A percentile compares a stretch with the other conserved stretches of the same genome.
Evolutionary conservation across 164 flowering plant species (phyloP).

Genomic region (Nymphaea thermarum): DNA sequence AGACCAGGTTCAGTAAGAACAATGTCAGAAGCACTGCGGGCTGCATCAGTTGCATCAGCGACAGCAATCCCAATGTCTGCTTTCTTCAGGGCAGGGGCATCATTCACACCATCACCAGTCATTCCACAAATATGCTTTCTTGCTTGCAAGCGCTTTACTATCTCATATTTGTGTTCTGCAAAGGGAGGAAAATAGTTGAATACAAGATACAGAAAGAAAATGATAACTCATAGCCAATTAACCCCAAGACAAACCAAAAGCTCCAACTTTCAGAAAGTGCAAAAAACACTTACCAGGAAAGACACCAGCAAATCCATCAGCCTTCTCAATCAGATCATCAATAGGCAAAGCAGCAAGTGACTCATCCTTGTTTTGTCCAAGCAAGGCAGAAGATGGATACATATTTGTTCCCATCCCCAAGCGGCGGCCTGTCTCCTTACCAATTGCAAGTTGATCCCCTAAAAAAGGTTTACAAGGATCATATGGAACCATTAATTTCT

Average conservation of each 20-base stretch:
- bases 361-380: slow-evolving; percentile 72
- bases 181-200: slow-evolving; percentile 1
- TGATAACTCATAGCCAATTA: not conserved
- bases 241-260: not conserved
- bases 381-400: slow-evolving; percentile 81
- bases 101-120: slow-evolving; percentile 96
- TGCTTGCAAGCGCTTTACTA: slow-evolving; percentile 84
- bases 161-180: slow-evolving; percentile 86
- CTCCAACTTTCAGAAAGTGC: not conserved
- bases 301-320: slow-evolving; percentile 94
- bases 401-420: slow-evolving; percentile 93
- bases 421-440: slow-evolving; percentile 88
- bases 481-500: not conserved
- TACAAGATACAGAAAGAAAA: slow-evolving; percentile 1
- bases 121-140: slow-evolving; percentile 89
- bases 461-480: slow-evolving; percentile 1
- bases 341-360: slow-evolving; percentile 67
- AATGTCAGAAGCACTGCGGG: slow-evolving; percentile 95
- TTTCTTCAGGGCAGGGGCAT: slow-evolving; percentile 88
- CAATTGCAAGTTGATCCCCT: slow-evolving; percentile 95
- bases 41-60: slow-evolving; percentile 95
- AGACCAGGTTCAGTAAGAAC: slow-evolving; percentile 90
- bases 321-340: slow-evolving; percentile 80
- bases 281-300: slow-evolving; percentile 53
- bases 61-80: slow-evolving; percentile 97